A percentile compares a stretch with the other conserved stretches of the same genome.
These are phyloP conservation scores for Sclerotinia glacialis DNA, from an alignment of 2,329 filamentous ascomycete species.

Conservation along the genomic window DNA sequence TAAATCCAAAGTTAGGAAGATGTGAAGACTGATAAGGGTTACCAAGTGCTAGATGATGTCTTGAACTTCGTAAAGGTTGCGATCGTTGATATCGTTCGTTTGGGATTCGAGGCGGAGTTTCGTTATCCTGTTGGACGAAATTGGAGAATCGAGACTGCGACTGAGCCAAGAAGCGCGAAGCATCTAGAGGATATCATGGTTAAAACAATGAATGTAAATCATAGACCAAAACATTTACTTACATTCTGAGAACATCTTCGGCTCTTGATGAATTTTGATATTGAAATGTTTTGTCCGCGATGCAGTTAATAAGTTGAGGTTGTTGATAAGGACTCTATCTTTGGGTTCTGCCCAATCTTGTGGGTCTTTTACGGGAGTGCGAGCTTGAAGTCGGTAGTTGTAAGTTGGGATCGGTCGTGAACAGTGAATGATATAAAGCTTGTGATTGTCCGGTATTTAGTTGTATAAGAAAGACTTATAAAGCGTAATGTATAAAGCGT, in stretches of 20 bases:
- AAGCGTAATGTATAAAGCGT: neutral
- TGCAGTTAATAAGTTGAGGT: conserved; percentile 17
- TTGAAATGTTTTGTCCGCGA: conserved; percentile 1
- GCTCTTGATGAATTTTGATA: neutral
- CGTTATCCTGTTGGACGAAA: conserved; percentile 58
- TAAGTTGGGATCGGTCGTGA: neutral
- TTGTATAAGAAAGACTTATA: neutral
- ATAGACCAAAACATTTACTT: conserved; percentile 23
- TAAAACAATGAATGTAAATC: conserved; percentile 15
- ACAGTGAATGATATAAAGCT: conserved; percentile 9
- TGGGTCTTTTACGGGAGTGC: conserved; percentile 1
- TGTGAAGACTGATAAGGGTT: conserved; percentile 83
- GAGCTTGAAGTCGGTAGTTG: conserved; percentile 7
- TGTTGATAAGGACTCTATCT: conserved; percentile 13
- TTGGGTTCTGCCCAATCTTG: conserved; percentile 1
- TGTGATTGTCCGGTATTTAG: neutral
- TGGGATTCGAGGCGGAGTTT: conserved; percentile 39
- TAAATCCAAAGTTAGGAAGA: conserved; percentile 73
- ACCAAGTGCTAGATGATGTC: conserved; percentile 44
- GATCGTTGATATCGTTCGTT: conserved; percentile 36
- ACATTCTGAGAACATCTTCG: conserved; percentile 41
- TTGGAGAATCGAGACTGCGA: conserved; percentile 85
- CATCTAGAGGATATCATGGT: conserved; percentile 53
- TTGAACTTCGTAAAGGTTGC: conserved; percentile 31
- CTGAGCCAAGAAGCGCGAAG: conserved; percentile 92